phyloP scores from a whole-genome alignment of 208 protist species.

The Trichomonas vaginalis region DNA sequence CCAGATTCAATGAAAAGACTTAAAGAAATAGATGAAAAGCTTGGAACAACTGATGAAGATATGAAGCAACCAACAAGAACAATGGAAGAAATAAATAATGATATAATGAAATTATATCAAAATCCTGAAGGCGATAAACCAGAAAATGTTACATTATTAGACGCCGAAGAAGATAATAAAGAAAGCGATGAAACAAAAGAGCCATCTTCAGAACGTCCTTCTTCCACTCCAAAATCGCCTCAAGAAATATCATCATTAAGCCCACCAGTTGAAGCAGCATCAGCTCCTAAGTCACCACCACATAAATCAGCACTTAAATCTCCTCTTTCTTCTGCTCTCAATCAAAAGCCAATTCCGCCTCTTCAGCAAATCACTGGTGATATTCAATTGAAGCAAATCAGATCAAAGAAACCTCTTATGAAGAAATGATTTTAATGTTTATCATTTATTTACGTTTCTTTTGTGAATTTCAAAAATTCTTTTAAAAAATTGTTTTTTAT shows the following conservation, averaged over 20 bases:
- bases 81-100: not conserved
- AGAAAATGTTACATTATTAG: not conserved
- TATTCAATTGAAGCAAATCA: not conserved
- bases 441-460: too few relatives aligned
- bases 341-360: not conserved
- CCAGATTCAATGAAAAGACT: not conserved
- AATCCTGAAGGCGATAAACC: not conserved
- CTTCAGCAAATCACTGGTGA: not conserved
- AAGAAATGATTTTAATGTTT: too few relatives aligned
- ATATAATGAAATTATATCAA: not conserved
- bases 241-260: not conserved
- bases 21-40: conserved; percentile 12
- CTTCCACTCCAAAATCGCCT: too few relatives aligned
- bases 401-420: not conserved
- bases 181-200: not conserved
- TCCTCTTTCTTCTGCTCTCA: not conserved
- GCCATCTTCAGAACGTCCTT: too few relatives aligned
- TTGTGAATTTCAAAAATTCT: too few relatives aligned
- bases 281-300: not conserved
- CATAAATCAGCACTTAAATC: not conserved
- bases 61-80: not conserved
- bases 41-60: not conserved
- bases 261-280: not conserved
- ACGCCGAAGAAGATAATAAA: not conserved
- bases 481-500: too few relatives aligned